Evolutionary conservation across 2,329 filamentous ascomycete genomes (phyloP), one percentile per base, ranked within the genome.

Genomic region (Cyclaneusma minus): DNA sequence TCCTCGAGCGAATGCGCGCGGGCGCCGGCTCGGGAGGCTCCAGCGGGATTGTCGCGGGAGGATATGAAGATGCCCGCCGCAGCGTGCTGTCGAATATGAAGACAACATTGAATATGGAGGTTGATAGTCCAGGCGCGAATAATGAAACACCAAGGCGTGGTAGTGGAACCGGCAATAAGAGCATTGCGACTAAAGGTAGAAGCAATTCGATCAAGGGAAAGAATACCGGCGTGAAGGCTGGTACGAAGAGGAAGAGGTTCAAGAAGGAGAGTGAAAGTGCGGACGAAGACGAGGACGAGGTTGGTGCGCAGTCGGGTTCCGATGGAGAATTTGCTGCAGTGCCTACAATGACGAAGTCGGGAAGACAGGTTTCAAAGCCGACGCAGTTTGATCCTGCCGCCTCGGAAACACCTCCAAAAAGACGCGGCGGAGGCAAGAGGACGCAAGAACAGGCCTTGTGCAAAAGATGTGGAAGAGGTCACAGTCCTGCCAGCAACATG

Each of bases 311-410:
- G 27, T 54, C 48, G 6, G 47, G 52, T 28, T 45, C 52, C 3
- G 44, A 46, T 11, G 40, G 36, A 27, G 35, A 38, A 10, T 53
- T 53, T 7, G 52, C 51, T 19, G 48, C 59, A 24, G 59, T 65
- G 35, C 62, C 67, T 3, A 79, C 70, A 16, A 72, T 67, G 44
- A 84, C 79, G 7, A 80, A 82, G 44, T 85, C 77, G 12, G 80
- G 80, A 19, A 67, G 80, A 34, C 69, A 74, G 31, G 65, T 83
- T 18, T 70, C 66, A 33, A 76, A 74, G 51, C 68, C 77, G 23
- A 53, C 69, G 31, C 55, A 64, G 34, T 71, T 71, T 52, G 61
- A 75, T 36, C 68, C 75, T 25, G 52, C 64, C 5, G 52, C 66
- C 5, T 55, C 63, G 29, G 51, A 54, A 25, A 45, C 53, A 31